Conservation (phyloP, 208 protist species). For the Endotrypanum monterogeii region DNA sequence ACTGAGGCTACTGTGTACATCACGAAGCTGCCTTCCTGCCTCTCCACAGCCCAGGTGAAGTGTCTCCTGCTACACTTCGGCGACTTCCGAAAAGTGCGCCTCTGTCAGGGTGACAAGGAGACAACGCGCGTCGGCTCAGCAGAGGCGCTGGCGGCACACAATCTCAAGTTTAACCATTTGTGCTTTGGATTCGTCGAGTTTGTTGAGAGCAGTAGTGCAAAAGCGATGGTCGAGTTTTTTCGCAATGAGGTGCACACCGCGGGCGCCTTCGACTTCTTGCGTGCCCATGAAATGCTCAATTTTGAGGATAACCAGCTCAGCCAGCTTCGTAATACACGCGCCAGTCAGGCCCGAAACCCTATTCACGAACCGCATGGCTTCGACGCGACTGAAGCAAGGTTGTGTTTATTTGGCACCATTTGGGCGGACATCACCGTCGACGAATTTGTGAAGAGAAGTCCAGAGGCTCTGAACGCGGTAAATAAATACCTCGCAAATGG, state of each 20-base stretch:
- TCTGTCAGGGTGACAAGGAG: slow-evolving; percentile 80
- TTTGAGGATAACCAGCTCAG: slow-evolving; percentile 42
- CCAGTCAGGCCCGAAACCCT: slow-evolving; percentile 70
- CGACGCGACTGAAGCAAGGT: slow-evolving; percentile 40
- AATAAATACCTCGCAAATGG: not conserved
- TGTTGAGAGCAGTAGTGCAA: slow-evolving; percentile 46
- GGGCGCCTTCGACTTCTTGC: slow-evolving; percentile 64
- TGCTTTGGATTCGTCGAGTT: slow-evolving; percentile 87
- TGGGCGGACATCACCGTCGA: slow-evolving; percentile 16
- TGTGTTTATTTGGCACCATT: slow-evolving; percentile 22
- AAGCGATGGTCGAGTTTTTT: slow-evolving; percentile 86
- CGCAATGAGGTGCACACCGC: slow-evolving; percentile 57
- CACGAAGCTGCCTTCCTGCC: slow-evolving; percentile 73
- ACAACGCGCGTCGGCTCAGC: slow-evolving; percentile 22
- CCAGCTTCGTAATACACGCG: slow-evolving; percentile 47
- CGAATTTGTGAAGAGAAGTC: slow-evolving; percentile 15
- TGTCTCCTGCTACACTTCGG: slow-evolving; percentile 79
- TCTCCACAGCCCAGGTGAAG: slow-evolving; percentile 63
- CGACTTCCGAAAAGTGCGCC: slow-evolving; percentile 85
- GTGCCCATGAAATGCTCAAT: not conserved
- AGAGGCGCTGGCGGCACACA: slow-evolving; percentile 27
- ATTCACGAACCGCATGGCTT: slow-evolving; percentile 74
- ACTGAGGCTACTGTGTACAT: slow-evolving; percentile 81
- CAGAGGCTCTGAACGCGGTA: slow-evolving; percentile 21
- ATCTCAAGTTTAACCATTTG: slow-evolving; percentile 37